Evolutionary conservation across 1,284 basidiomycete species (phyloP).

Genomic region (Moesziomyces antarcticus): DNA sequence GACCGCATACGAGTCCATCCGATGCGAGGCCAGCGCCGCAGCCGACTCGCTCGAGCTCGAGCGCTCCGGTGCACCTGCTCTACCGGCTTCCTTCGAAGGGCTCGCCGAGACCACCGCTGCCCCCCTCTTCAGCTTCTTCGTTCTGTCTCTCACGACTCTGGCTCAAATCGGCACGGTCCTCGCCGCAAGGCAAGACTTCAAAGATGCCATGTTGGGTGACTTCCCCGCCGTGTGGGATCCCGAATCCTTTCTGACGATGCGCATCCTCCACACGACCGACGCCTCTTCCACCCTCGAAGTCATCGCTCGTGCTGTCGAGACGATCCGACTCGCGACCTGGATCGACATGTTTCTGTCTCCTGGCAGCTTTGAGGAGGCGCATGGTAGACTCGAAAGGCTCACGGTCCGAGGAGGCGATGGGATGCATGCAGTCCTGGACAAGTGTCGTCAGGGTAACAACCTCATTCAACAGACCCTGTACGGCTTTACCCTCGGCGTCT

Average conservation of each 20-base stretch:
- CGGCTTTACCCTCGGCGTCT: constrained; percentile 1
- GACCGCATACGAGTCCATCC: constrained; percentile 25
- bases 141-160: constrained; percentile 30
- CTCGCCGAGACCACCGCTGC: not conserved
- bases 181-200: constrained; percentile 16
- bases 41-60: not conserved
- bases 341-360: constrained; percentile 16
- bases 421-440: not conserved
- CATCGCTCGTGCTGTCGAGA: constrained; percentile 18
- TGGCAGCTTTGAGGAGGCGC: not conserved
- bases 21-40: constrained; percentile 4
- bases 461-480: constrained; percentile 2
- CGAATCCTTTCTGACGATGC: constrained; percentile 23
- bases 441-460: not conserved
- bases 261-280: constrained; percentile 14
- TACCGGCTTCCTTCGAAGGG: constrained; percentile 15
- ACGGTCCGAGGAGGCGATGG: constrained; percentile 5
- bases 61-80: not conserved
- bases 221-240: constrained; percentile 39
- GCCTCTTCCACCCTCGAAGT: constrained; percentile 17
- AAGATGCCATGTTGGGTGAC: constrained; percentile 26
- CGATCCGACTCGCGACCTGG: constrained; percentile 28
- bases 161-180: constrained; percentile 21
- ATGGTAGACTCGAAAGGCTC: not conserved
- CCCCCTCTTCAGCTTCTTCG: not conserved